Conservation (phyloP, 2,329 filamentous ascomycete genomes). For the Penicillium brevicompactum region DNA sequence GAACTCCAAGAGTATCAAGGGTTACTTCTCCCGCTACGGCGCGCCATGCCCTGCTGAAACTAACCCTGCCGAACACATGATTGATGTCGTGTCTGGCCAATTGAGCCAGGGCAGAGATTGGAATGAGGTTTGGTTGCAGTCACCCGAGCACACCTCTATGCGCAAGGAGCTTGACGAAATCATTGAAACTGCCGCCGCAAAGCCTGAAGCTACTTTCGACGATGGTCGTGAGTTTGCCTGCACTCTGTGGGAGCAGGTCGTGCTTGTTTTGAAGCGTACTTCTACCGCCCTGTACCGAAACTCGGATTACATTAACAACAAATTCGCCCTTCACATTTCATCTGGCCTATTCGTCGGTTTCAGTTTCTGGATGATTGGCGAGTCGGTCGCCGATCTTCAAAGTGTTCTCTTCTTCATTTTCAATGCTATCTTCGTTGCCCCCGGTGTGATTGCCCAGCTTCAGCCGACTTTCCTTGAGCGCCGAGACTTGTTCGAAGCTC, state of each 20-base stretch:
- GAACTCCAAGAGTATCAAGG: conserved; percentile 62
- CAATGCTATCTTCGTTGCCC: conserved; percentile 59
- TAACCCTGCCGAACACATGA: conserved; percentile 64
- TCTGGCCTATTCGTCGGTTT: conserved; percentile 53
- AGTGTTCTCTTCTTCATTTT: conserved; percentile 72
- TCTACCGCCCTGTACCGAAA: conserved; percentile 69
- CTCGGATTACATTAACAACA: conserved; percentile 67
- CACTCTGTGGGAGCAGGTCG: conserved; percentile 63
- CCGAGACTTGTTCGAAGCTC: conserved; percentile 65
- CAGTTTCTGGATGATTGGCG: conserved; percentile 69
- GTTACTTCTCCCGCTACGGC: conserved; percentile 68
- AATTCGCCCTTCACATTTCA: conserved; percentile 58
- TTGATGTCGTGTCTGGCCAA: conserved; percentile 51
- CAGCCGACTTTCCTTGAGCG: conserved; percentile 71
- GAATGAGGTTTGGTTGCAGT: conserved; percentile 71
- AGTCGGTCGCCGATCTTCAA: conserved; percentile 67
- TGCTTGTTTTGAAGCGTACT: conserved; percentile 66
- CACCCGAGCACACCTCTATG: conserved; percentile 59
- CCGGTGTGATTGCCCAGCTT: conserved; percentile 50
- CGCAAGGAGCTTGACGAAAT: conserved; percentile 66
- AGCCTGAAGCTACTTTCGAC: conserved; percentile 48
- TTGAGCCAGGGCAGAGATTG: conserved; percentile 62
- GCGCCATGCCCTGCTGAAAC: conserved; percentile 63
- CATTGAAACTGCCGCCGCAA: conserved; percentile 49
- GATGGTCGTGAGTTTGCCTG: conserved; percentile 65